phyloP scores from a whole-genome alignment of 1,284 basidiomycete genomes.

The Rhodotorula sp. region DNA sequence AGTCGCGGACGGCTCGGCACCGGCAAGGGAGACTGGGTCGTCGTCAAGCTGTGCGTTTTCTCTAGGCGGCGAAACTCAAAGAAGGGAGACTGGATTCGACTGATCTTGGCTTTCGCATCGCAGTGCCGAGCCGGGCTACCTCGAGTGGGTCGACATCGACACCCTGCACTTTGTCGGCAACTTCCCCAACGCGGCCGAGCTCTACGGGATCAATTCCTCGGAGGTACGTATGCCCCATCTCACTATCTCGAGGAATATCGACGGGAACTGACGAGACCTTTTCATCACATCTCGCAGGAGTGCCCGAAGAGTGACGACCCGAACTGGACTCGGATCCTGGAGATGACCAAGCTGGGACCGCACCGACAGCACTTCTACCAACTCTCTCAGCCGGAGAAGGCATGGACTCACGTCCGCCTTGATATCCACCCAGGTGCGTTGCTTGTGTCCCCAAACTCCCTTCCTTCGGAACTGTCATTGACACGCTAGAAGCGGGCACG shows the following conservation, averaged over 20 bases:
- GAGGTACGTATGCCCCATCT: slow-evolving; percentile 50
- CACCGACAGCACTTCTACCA: slow-evolving; percentile 87
- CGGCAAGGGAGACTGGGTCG: slow-evolving; percentile 84
- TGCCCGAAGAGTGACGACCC: slow-evolving; percentile 48
- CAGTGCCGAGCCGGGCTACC: slow-evolving; percentile 66
- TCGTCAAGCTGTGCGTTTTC: slow-evolving; percentile 70
- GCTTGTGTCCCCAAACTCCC: neutral
- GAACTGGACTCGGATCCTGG: slow-evolving; percentile 71
- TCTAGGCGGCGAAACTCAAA: too few species aligned
- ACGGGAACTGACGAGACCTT: too few species aligned
- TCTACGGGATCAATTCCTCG: slow-evolving; percentile 63
- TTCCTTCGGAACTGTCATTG: neutral
- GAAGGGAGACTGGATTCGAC: too few species aligned
- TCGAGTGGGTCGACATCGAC: slow-evolving; percentile 83
- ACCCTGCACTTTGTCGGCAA: slow-evolving; percentile 96
- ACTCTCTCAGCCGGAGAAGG: slow-evolving; percentile 55
- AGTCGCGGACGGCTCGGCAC: slow-evolving; percentile 60
- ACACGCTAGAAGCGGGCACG: too few species aligned
- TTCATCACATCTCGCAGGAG: slow-evolving; percentile 2
- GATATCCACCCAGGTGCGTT: slow-evolving; percentile 72
- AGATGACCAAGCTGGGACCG: slow-evolving; percentile 77
- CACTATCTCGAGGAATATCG: too few species aligned
- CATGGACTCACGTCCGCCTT: slow-evolving; percentile 80
- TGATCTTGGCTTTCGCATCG: neutral
- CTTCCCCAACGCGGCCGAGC: slow-evolving; percentile 81